phyloP scores from a whole-genome alignment of 202 grass and related monocot genomes.

The Alloteropsis angusta region DNA sequence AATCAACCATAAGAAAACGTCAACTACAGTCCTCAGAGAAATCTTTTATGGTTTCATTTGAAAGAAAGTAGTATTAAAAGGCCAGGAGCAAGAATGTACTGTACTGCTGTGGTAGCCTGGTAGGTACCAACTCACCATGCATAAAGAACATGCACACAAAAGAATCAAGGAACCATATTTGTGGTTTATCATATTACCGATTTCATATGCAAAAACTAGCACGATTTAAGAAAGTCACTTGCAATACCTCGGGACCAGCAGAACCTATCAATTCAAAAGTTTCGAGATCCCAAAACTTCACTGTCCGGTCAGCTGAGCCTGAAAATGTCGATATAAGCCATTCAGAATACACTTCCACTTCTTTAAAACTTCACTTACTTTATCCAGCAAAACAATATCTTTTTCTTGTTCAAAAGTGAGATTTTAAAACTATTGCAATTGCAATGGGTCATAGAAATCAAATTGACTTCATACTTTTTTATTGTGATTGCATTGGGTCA shows the following conservation, averaged over 20 bases:
- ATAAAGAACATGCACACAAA: not conserved
- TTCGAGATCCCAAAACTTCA: constrained; percentile 99
- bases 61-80: not conserved
- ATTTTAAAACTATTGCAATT: not conserved
- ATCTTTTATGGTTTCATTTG: constrained; percentile 1
- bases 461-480: no score
- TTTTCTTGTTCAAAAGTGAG: not conserved
- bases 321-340: constrained; percentile 31
- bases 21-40: not conserved
- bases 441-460: not conserved
- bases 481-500: not conserved
- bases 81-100: not conserved
- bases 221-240: not conserved
- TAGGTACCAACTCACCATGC: not conserved
- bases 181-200: not conserved
- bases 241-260: constrained; percentile 77
- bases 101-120: not conserved
- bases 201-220: not conserved
- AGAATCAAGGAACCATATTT: not conserved
- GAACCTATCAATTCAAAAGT: constrained; percentile 99
- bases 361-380: not conserved
- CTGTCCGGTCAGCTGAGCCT: constrained; percentile 84
- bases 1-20: not conserved
- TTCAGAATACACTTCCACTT: not conserved
- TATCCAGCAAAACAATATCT: not conserved